Base-by-base conservation (phyloP, 345 rosid species). In the Lagerstroemia speciosa region DNA sequence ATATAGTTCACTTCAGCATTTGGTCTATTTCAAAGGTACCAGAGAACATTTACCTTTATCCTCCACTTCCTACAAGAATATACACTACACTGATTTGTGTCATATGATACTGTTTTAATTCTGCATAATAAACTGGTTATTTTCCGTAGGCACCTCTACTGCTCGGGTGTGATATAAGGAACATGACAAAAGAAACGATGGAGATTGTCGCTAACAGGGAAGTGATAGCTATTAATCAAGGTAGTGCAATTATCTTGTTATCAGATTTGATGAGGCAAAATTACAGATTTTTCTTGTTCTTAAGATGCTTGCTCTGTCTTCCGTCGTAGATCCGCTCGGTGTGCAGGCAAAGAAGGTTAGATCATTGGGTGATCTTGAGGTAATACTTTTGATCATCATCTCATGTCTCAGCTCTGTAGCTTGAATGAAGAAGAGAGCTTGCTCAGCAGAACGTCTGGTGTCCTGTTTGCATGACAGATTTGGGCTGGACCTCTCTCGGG, bases 21-120 rank as follows among this genome's bases (percentile, higher is more conserved):
- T 94, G 99, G 98, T 93, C 95, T 58, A 88, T 91, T 74, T 88
- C 99, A 67, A 91, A 91, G 96, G 98, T 84, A 71, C 30, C 0
- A 2, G 3, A 17, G 26, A 46, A 22, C 5, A 24, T 31, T 17
- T 34, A 34, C 1, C 16, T 66, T 17, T 10, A 8, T 29, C n/a
- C 29, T 24, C 19, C n/a, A 14, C 45, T 11, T 9, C 32, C 11
- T 57, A 22, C 16, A 6, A 61, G 3, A n/a, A 6, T 60, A 24
- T 72, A 0, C 30, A 19, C 10, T 22, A 43, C 32, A n/a, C n/a
- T n/a, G 2, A 12, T 46, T 66, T 15, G 12, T 27, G 38, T 17
- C n/a, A 20, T 45, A 20, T 45, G 33, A 16, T 58, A n/a, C 63
- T 58, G 15, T 38, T 38, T 38, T 38, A n/a, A n/a, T 10, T 38